Evolutionary conservation across 2,329 filamentous ascomycete species (phyloP).

Genomic region (Fusarium sp.): DNA sequence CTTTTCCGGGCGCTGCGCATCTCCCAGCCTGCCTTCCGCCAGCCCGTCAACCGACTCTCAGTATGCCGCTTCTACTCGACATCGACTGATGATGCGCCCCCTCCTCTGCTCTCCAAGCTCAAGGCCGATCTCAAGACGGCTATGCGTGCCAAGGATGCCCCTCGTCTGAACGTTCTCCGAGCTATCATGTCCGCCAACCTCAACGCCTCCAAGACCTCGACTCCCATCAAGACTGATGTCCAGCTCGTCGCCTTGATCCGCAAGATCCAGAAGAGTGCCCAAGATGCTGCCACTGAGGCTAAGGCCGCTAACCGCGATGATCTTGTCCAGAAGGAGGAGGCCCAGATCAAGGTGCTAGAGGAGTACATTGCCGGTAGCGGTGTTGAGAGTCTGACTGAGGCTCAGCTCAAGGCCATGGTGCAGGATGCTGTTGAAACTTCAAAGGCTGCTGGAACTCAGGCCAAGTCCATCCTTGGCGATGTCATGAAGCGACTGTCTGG

Average conservation of each 20-base stretch:
- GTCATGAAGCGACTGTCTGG: slow-evolving; percentile 72
- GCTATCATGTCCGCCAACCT: slow-evolving; percentile 76
- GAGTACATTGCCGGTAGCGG: slow-evolving; percentile 72
- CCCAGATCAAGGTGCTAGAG: slow-evolving; percentile 73
- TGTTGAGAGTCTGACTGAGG: slow-evolving; percentile 69
- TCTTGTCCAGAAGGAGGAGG: slow-evolving; percentile 76
- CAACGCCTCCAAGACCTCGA: slow-evolving; percentile 79
- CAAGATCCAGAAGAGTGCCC: slow-evolving; percentile 69
- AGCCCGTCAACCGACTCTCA: slow-evolving; percentile 29
- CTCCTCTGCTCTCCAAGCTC: slow-evolving; percentile 65
- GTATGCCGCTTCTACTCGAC: slow-evolving; percentile 52
- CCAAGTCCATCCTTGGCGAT: slow-evolving; percentile 67
- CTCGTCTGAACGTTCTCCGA: slow-evolving; percentile 77
- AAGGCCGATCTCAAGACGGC: slow-evolving; percentile 73
- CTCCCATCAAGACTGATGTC: slow-evolving; percentile 77
- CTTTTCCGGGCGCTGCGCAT: slow-evolving; percentile 46
- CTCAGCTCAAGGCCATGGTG: slow-evolving; percentile 69
- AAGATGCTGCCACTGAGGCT: slow-evolving; percentile 74
- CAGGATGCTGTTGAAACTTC: slow-evolving; percentile 64
- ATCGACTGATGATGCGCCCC: slow-evolving; percentile 53
- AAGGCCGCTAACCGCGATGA: slow-evolving; percentile 73
- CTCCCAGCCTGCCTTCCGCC: slow-evolving; percentile 32
- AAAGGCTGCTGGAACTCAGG: slow-evolving; percentile 58
- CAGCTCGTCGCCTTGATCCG: slow-evolving; percentile 76
- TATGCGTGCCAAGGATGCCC: slow-evolving; percentile 73